These are phyloP conservation scores for Leptographium radiaticola DNA, from an alignment of 2,329 filamentous ascomycete genomes.

Conservation along the genomic window DNA sequence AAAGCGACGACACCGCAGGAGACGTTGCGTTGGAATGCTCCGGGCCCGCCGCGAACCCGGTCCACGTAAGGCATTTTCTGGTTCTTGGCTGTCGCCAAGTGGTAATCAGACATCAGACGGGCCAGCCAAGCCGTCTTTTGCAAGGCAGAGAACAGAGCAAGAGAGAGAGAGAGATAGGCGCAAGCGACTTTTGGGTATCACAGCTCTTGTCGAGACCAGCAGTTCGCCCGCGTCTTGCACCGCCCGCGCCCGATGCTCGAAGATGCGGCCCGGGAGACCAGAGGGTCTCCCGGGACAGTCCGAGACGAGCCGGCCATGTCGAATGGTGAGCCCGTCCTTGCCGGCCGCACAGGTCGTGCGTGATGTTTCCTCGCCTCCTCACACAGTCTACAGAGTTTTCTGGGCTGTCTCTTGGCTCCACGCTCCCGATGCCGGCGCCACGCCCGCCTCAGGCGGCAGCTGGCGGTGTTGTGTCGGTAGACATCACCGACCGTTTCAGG, in stretches of 20 bases:
- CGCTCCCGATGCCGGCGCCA: constrained; percentile 18
- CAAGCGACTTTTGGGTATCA: neutral
- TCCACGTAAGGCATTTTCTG: no score
- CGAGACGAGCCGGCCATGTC: neutral
- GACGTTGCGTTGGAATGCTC: no score
- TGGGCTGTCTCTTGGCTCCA: constrained; percentile 23
- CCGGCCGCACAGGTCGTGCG: neutral
- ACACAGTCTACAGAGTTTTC: constrained; percentile 21
- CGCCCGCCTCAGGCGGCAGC: constrained; percentile 28
- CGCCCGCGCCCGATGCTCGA: constrained; percentile 1
- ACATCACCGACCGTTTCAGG: constrained; percentile 45
- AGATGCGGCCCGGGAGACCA: constrained; percentile 3
- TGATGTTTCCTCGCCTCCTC: constrained; percentile 4
- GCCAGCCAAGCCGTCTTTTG: no score
- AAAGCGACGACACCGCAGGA: no score
- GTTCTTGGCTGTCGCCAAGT: no score
- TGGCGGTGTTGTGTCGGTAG: constrained; percentile 39
- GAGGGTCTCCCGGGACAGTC: neutral
- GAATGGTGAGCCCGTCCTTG: neutral
- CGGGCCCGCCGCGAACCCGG: no score
- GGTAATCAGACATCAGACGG: no score
- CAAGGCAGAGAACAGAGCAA: no score
- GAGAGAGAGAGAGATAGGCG: neutral
- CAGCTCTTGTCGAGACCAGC: no score
- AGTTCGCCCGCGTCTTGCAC: no score